Base-by-base conservation (phyloP, 805 yeast species). In the Suhomyces canberraensis region DNA sequence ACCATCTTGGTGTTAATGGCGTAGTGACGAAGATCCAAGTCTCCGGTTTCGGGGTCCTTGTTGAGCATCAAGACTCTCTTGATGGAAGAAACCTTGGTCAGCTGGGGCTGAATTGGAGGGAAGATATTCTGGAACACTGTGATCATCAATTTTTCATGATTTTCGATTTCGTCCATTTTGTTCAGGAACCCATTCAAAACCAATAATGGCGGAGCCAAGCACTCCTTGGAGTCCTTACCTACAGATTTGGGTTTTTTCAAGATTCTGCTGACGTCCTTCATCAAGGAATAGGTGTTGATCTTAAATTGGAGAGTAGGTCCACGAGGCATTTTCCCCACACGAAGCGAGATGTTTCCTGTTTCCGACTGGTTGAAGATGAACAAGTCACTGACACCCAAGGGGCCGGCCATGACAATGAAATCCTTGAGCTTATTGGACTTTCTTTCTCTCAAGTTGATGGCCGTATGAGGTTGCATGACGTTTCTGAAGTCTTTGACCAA, bases 391-490 rank as follows among this genome's bases (percentile, higher is more conserved):
- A 93, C 96, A 18, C 95, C 95, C 29, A 93, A 69, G 11, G 98
- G 98, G 4, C 98, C 98, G 25, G 96, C 86, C 96, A 93, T 90
- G n/a, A 88, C 95, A n/a, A 90, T 76, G 51, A 84, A 93, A 64
- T 91, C 98, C 59, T 84, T 87, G 47, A 93, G 70, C 55, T 81
- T 85, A 61, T 93, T 93, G 26, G 86, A 71, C 56, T 86, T 87
- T 34, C 98, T 73, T 63, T 93, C 98, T 46, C 81, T 75, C 41
- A 93, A 72, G 47, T 79, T 84, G 51, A 88, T 79, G 9, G 98
- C 97, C 3, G 98, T 93, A 54, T 91, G 95, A 11, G 98, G 98
- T 57, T 88, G 93, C 96, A 93, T 89, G 46, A 89, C 78, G 42
- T 76, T 76, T 56, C 98, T 77, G 60, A 90, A 79, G 60, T 93